Conservation (phyloP, 257 asterid species). For the Hygrophila difformis region DNA sequence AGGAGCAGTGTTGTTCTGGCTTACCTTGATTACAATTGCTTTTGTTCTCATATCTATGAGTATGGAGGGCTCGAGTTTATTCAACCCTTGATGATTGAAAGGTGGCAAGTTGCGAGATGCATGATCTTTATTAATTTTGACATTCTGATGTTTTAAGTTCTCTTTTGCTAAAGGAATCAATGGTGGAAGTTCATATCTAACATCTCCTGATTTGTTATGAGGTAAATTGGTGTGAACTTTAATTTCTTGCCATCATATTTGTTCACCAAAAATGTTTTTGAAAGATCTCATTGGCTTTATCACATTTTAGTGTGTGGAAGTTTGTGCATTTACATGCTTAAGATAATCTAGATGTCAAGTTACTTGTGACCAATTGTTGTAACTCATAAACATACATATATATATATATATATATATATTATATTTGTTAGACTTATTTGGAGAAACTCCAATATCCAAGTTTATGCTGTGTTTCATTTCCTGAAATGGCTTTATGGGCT, state of each 20-base stretch:
- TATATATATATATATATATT: no score
- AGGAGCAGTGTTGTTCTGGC: slow-evolving; percentile 73
- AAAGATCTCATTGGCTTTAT: background rate
- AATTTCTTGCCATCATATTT: background rate
- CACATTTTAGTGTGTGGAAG: no score
- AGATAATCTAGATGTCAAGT: no score
- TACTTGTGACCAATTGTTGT: no score
- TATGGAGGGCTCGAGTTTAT: slow-evolving; percentile 61
- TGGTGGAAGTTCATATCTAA: slow-evolving; percentile 7
- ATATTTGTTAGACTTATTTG: no score
- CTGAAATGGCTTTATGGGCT: no score
- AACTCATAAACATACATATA: no score
- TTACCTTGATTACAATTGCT: slow-evolving; percentile 45
- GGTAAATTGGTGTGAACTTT: slow-evolving; percentile 2
- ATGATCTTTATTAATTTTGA: slow-evolving; percentile 1
- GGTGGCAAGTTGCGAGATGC: slow-evolving; percentile 1
- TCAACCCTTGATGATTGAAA: slow-evolving; percentile 65
- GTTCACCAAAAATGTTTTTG: background rate
- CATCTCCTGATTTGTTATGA: background rate
- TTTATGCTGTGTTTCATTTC: no score
- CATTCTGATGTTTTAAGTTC: slow-evolving; percentile 3
- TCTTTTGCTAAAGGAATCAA: slow-evolving; percentile 16
- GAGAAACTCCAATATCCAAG: no score
- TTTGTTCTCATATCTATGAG: slow-evolving; percentile 69
- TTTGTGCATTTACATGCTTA: no score